These are phyloP conservation scores for Ophiostoma sp. DNA, from an alignment of 2,329 filamentous ascomycete species.

Conservation along the genomic window DNA sequence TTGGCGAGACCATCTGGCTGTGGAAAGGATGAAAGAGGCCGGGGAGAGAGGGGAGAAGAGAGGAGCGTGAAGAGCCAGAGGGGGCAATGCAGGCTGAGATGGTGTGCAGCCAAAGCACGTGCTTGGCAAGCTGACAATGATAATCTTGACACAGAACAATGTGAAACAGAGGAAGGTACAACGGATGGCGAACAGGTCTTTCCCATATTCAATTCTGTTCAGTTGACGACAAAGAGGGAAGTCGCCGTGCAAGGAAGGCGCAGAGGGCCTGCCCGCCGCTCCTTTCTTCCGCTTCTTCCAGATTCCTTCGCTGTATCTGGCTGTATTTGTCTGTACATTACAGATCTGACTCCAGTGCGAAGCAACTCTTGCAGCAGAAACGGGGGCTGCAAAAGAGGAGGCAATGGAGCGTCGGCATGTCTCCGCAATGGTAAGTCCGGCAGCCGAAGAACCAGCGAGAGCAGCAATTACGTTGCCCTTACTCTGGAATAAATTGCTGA, in stretches of 20 bases:
- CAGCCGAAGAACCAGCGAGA: neutral
- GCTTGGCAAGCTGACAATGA: conserved; percentile 4
- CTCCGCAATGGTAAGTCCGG: neutral
- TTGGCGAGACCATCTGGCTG: too few relatives aligned
- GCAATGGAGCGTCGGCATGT: neutral
- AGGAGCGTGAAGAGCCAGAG: neutral
- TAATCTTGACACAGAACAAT: neutral
- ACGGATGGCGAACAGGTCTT: neutral
- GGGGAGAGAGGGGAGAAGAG: neutral
- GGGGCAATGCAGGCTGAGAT: conserved; percentile 1
- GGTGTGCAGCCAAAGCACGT: conserved; percentile 18
- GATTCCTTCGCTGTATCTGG: neutral
- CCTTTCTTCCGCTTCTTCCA: conserved; percentile 3
- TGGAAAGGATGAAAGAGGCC: neutral
- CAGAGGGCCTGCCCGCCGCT: neutral
- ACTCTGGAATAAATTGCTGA: neutral
- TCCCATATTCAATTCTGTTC: neutral
- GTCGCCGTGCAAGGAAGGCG: neutral
- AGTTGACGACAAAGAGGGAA: neutral
- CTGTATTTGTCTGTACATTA: neutral
- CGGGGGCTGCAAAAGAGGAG: neutral
- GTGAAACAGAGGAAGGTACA: neutral
- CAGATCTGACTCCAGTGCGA: neutral
- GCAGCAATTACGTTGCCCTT: too few relatives aligned
- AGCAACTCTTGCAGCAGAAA: neutral